phyloP scores from a whole-genome alignment of 2,329 filamentous ascomycete genomes.

The Dothistroma septosporum region DNA sequence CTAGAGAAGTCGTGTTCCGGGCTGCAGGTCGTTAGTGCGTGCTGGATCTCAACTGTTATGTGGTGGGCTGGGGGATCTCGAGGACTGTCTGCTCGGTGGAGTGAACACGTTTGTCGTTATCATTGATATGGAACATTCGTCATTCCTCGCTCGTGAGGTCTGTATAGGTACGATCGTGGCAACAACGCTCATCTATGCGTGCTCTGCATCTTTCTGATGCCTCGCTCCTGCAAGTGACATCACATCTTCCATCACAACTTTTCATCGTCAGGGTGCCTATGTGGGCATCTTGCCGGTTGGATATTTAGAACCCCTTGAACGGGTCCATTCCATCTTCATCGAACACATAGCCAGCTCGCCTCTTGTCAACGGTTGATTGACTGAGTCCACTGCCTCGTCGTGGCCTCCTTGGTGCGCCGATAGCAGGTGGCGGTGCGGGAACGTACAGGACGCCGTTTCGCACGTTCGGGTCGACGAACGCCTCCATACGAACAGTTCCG shows the following conservation, averaged over 20 bases:
- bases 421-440: constrained; percentile 26
- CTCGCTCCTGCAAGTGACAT: not conserved
- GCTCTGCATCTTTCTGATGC: not conserved
- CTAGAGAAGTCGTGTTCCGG: too few species aligned
- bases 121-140: not conserved
- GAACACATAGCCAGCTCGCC: constrained; percentile 33
- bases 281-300: not conserved
- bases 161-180: not conserved
- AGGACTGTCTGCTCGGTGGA: not conserved
- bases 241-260: not conserved
- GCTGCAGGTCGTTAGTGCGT: not conserved
- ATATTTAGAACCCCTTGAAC: constrained; percentile 34
- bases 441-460: constrained; percentile 32
- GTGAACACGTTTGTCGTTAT: not conserved
- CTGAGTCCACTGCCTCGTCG: constrained; percentile 30
- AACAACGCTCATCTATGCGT: not conserved
- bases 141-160: not conserved
- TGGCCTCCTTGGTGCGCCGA: constrained; percentile 18
- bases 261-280: constrained; percentile 8
- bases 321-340: constrained; percentile 35
- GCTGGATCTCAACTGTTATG: not conserved
- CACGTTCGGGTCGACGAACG: constrained; percentile 66
- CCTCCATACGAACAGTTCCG: constrained; percentile 93
- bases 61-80: too few species aligned
- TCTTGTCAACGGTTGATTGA: constrained; percentile 29